Base-by-base conservation (phyloP, 1,139 yeast genomes). In the Candida tetrigidarum region DNA sequence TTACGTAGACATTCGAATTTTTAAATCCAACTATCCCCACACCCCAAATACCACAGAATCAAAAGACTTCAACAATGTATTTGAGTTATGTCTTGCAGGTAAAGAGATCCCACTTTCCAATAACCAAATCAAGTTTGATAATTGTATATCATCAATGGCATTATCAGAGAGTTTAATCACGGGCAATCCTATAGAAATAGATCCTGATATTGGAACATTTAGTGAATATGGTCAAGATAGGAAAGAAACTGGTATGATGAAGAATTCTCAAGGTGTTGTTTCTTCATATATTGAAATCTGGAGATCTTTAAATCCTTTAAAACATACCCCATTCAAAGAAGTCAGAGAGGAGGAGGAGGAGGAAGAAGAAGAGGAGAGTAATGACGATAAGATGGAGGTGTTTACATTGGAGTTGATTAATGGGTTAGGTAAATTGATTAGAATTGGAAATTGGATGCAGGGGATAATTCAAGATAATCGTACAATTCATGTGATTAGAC, bases 221-320 rank as follows among this genome's bases (percentile, higher is more conserved):
- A 64, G 69, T 38, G 55, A 58, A 2, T 57, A 76, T 35, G 72
- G 76, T 8, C 69, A 71, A 12, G 76, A 71, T 46, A 65, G 84
- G 36, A 66, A 66, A 41, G 88, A 83, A 54, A 68, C 73, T 0
- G 88, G 88, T 0, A 50, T 53, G 2, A 81, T 83, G 86, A 52
- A 56, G 16, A 78, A 81, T 52, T 71, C 78, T 1, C 69, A 82
- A 0, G 78, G 78, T 0, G 52, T 57, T n/a, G 54, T 60, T 5
- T 76, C 74, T 46, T 66, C 66, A 5, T 83, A 81, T 52, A 64
- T 74, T 27, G 88, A 83, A 59, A 66, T 79, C 18, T 83, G 88
- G 88, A 60, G 83, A 52, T 70, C 78, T 7, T 56, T 82, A 27
- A 77, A 79, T 54, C 74, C 82, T 1, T 41, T 51, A 3, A 50